Evolutionary conservation across 371 early-diverging fungal genomes (phyloP).

Genomic region (Mucor indicus): DNA sequence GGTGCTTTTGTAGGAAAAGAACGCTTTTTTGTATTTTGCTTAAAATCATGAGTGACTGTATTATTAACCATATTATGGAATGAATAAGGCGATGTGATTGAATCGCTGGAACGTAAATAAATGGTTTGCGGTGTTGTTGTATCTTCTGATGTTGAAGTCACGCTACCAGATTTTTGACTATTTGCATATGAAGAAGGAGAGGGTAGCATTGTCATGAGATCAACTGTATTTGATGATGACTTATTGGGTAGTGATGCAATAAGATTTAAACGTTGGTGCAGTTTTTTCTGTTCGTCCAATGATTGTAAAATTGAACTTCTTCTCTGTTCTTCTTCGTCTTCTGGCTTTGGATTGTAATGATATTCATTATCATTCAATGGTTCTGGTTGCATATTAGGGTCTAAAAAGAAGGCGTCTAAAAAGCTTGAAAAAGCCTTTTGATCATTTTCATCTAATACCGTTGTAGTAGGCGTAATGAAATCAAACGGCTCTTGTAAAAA

Average conservation of each 20-base stretch:
- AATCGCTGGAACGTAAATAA: conserved; percentile 23
- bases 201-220: background rate
- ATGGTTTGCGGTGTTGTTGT: conserved; percentile 8
- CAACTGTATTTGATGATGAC: background rate
- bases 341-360: background rate
- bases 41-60: too few relatives aligned
- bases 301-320: conserved; percentile 29
- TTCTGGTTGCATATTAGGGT: conserved; percentile 20
- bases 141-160: conserved; percentile 3
- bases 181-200: too few relatives aligned
- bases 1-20: background rate
- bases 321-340: conserved; percentile 26
- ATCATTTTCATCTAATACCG: conserved; percentile 43
- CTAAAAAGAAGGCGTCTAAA: conserved; percentile 42
- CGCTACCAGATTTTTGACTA: conserved; percentile 1
- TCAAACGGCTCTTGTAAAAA: conserved; percentile 13
- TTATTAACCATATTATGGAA: background rate
- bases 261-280: conserved; percentile 20
- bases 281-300: conserved; percentile 26
- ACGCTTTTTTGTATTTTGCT: background rate
- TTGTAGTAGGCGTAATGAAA: background rate
- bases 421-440: conserved; percentile 43
- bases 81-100: conserved; percentile 13
- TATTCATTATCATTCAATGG: background rate
- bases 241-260: conserved; percentile 6